A percentile compares a stretch with the other conserved stretches of the same genome.
Conservation (phyloP, 805 yeast species). For the Saturnispora mendoncae region DNA sequence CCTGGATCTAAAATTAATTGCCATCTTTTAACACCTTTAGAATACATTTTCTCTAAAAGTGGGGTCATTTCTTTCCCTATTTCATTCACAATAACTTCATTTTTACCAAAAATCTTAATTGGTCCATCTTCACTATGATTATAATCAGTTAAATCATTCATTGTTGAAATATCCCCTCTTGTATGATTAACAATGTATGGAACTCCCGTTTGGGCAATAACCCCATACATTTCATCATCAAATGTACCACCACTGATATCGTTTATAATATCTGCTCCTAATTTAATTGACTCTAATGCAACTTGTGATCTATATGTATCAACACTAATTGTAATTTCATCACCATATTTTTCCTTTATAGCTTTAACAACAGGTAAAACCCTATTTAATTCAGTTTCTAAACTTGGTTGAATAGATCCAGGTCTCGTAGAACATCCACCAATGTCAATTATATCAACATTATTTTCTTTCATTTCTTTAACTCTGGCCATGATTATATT, state of each 20-base stretch:
- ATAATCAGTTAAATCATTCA: slow-evolving; percentile 55
- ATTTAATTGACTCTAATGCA: slow-evolving; percentile 55
- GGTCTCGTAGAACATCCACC: slow-evolving; percentile 97
- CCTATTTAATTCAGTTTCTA: slow-evolving; percentile 59
- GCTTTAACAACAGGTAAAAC: slow-evolving; percentile 62
- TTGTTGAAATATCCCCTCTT: slow-evolving; percentile 71
- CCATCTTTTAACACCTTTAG: slow-evolving; percentile 71
- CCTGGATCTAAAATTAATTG: slow-evolving; percentile 93
- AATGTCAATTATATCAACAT: slow-evolving; percentile 75
- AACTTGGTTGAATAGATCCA: slow-evolving; percentile 53
- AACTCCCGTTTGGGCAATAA: slow-evolving; percentile 60
- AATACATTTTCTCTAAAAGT: slow-evolving; percentile 47
- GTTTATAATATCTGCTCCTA: slow-evolving; percentile 87
- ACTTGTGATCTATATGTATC: slow-evolving; percentile 80
- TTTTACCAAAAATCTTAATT: slow-evolving; percentile 12
- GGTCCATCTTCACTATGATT: slow-evolving; percentile 24
- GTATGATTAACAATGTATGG: slow-evolving; percentile 80
- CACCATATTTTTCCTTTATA: slow-evolving; percentile 35
- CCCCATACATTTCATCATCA: slow-evolving; percentile 57
- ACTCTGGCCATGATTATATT: slow-evolving; percentile 40
- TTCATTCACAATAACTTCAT: slow-evolving; percentile 32
- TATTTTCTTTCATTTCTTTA: slow-evolving; percentile 40
- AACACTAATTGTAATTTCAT: slow-evolving; percentile 53
- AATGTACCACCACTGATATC: slow-evolving; percentile 78
- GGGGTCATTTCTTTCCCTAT: slow-evolving; percentile 57